Evolutionary conservation across 2,329 filamentous ascomycete genomes (phyloP).

Genomic region (Fusarium temperatum): DNA sequence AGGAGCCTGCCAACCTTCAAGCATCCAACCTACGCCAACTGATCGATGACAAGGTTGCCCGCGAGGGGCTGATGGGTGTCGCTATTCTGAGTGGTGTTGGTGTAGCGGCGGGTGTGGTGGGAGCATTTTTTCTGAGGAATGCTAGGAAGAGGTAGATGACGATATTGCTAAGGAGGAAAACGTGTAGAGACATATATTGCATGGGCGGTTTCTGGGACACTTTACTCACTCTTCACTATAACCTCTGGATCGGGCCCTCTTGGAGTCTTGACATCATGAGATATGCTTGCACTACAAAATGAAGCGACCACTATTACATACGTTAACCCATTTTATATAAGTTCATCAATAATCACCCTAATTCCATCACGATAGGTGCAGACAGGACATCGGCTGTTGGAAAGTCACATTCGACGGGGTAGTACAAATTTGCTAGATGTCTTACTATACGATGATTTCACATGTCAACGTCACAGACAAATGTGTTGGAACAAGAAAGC

Average conservation of each 20-base stretch:
- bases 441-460: not conserved
- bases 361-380: too few relatives aligned
- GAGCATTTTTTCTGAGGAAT: slow-evolving; percentile 84
- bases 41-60: slow-evolving; percentile 96
- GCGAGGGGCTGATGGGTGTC: slow-evolving; percentile 91
- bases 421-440: not conserved
- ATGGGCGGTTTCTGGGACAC: slow-evolving; percentile 24
- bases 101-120: slow-evolving; percentile 91
- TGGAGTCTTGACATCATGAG: slow-evolving; percentile 31
- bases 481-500: not conserved
- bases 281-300: slow-evolving; percentile 40
- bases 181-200: slow-evolving; percentile 11
- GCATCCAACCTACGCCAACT: slow-evolving; percentile 84
- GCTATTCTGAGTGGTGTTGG: slow-evolving; percentile 94
- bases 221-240: slow-evolving; percentile 23
- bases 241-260: slow-evolving; percentile 19
- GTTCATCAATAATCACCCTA: slow-evolving; percentile 1
- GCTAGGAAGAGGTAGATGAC: slow-evolving; percentile 64
- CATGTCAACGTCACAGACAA: not conserved
- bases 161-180: not conserved
- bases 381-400: not conserved
- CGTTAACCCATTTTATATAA: slow-evolving; percentile 10
- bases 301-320: slow-evolving; percentile 28
- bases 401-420: not conserved
- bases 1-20: slow-evolving; percentile 92